Percentiles rank a stretch among this genome's conserved stretches.
Evolutionary conservation across 1,139 yeast species (phyloP).

Genomic region (Protomyces inundatus): DNA sequence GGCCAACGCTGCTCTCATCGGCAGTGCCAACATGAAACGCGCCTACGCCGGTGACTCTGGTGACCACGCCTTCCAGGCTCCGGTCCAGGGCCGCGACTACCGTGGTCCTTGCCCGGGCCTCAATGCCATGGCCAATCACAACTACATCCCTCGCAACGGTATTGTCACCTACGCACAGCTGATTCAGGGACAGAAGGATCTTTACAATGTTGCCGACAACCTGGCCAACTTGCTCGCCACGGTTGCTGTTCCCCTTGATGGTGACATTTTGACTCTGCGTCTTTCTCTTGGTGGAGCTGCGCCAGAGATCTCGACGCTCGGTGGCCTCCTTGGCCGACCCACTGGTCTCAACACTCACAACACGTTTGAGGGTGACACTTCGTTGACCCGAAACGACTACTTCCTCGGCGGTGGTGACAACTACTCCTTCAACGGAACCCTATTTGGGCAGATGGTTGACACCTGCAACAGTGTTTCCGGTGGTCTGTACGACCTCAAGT

Average conservation of each 20-base stretch:
- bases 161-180: constrained; percentile 18
- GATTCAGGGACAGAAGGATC: constrained; percentile 3
- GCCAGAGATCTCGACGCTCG: neutral
- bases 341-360: constrained; percentile 21
- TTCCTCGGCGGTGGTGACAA: constrained; percentile 23
- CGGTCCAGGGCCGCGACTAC: constrained; percentile 14
- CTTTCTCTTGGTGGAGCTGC: constrained; percentile 12
- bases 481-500: constrained; percentile 4
- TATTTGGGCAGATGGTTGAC: constrained; percentile 14
- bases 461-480: constrained; percentile 7
- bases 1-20: constrained; percentile 2
- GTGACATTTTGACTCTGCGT: constrained; percentile 12
- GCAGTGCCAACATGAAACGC: constrained; percentile 3
- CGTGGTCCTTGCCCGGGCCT: constrained; percentile 26
- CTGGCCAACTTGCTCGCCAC: constrained; percentile 16
- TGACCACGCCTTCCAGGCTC: constrained; percentile 10
- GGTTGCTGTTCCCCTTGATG: constrained; percentile 20
- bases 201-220: constrained; percentile 17
- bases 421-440: constrained; percentile 22
- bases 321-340: constrained; percentile 2
- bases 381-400: constrained; percentile 20
- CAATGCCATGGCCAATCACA: constrained; percentile 20
- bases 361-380: constrained; percentile 24
- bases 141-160: constrained; percentile 22
- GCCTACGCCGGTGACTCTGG: constrained; percentile 19